Conservation (phyloP, 495 filamentous ascomycete genomes). For the Neurospora hispaniola region DNA sequence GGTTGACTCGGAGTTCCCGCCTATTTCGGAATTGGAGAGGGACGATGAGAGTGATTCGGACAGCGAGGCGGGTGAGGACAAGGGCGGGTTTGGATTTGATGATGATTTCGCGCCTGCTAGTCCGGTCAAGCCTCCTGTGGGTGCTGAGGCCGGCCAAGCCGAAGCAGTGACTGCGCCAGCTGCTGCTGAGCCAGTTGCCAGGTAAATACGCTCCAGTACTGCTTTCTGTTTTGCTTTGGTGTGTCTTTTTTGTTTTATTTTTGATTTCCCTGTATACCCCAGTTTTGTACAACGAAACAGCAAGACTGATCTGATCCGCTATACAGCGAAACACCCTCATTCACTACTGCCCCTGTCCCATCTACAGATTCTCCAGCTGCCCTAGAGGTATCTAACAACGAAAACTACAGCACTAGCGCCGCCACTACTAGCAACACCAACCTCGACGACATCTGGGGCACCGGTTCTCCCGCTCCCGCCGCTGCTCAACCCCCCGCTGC, state of each 20-base stretch:
- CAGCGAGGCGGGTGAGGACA: slow-evolving; percentile 67
- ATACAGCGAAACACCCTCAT: slow-evolving; percentile 15
- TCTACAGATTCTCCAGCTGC: slow-evolving; percentile 11
- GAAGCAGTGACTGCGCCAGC: slow-evolving; percentile 2
- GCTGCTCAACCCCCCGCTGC: slow-evolving; percentile 8
- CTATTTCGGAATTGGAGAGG: slow-evolving; percentile 73
- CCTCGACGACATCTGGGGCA: slow-evolving; percentile 25
- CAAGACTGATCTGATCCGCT: not conserved
- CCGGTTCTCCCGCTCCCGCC: slow-evolving; percentile 3
- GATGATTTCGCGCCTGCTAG: slow-evolving; percentile 78
- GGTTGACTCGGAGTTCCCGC: slow-evolving; percentile 70
- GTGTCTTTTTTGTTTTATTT: not conserved
- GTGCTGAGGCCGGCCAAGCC: slow-evolving; percentile 10
- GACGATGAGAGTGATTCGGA: slow-evolving; percentile 63
- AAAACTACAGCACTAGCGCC: slow-evolving; percentile 8
- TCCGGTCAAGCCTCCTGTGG: slow-evolving; percentile 32
- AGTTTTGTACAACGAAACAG: not conserved
- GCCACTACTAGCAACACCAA: not conserved
- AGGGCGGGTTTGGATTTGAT: slow-evolving; percentile 87
- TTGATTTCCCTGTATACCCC: slow-evolving; percentile 1
- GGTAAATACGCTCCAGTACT: slow-evolving; percentile 10
- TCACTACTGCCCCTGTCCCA: not conserved
- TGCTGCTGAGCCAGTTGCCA: slow-evolving; percentile 13
- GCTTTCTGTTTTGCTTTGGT: not conserved
- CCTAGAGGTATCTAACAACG: slow-evolving; percentile 4